Base-by-base conservation (phyloP, 768 basidiomycete species). In the Lactarius tabidus region DNA sequence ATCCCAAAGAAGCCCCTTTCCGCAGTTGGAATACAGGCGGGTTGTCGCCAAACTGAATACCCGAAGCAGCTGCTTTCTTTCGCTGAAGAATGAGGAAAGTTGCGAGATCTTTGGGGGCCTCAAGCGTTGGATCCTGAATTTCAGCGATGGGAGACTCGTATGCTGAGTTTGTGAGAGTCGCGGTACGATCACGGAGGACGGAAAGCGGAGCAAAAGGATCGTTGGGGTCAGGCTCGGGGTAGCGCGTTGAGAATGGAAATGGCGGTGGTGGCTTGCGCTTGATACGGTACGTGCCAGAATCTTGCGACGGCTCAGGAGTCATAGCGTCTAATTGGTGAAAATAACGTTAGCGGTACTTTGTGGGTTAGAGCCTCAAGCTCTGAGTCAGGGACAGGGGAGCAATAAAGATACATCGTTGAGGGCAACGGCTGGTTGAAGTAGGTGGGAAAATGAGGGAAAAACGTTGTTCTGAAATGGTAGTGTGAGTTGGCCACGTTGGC, bases 121-220 rank as follows among this genome's bases (percentile, higher is more conserved):
- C 60, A 57, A 55, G 28, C 1, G 38, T 51, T 7, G 48, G 28
- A 26, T 66, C 65, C n/a, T 56, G 57, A 14, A 62, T 38, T 12
- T 41, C 5, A 14, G 14, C 33, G 31, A 66, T 33, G 26, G 57
- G 65, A 7, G 61, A 53, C 26, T 65, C 62, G 45, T 56, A 59
- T 2, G 60, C 15, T 39, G 60, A 48, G 15, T 58, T 64, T 5
- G 57, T 63, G 48, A 67, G 53, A 3, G 69, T 64, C 18, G 63
- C 53, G n/a, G 62, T 67, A 62, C 87, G 82, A 65, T 79, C 82
- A 57, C 89, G 84, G 31, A 90, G 79, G 29, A 84, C 83, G 71
- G 83, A 82, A 51, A 90, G 82, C 0, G 89, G 83, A 6, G 85
- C 88, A 67, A 89, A 89, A 1, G 89, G 89, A 72, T 90, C 87